A percentile compares a stretch with the other conserved stretches of the same genome.
Evolutionary conservation across 495 filamentous ascomycete genomes (phyloP).

Genomic region (Penicillium simplicissimum): DNA sequence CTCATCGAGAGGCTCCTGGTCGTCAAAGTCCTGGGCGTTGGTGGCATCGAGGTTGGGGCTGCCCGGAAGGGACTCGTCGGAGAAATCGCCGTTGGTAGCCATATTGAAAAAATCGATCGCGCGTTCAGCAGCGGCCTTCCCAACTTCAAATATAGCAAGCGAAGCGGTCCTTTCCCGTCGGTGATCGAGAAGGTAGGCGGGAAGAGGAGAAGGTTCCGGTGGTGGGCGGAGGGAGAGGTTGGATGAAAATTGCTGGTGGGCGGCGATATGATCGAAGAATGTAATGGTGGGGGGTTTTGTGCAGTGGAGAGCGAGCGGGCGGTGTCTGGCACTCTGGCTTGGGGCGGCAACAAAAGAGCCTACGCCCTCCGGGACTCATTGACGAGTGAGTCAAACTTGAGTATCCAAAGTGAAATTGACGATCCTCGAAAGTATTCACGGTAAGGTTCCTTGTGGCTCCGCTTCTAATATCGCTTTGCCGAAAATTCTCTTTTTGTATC

Average conservation of each 20-base stretch:
- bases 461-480: neutral
- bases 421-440: neutral
- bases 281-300: constrained; percentile 41
- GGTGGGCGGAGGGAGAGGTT: constrained; percentile 27
- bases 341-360: neutral
- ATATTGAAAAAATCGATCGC: constrained; percentile 48
- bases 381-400: neutral
- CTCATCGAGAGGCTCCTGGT: constrained; percentile 52
- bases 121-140: constrained; percentile 12
- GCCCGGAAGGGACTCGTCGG: constrained; percentile 59
- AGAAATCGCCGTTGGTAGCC: constrained; percentile 65
- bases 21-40: constrained; percentile 55
- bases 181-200: constrained; percentile 1
- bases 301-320: constrained; percentile 49
- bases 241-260: constrained; percentile 48
- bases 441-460: neutral
- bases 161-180: constrained; percentile 5
- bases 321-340: constrained; percentile 25
- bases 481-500: neutral
- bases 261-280: constrained; percentile 46
- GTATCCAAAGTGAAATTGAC: neutral
- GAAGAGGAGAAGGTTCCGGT: constrained; percentile 18
- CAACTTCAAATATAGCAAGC: constrained; percentile 1
- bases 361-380: neutral
- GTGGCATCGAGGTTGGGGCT: constrained; percentile 58